Percentiles rank a stretch among this genome's conserved stretches.
Conservation (phyloP, 148 eudicot species). For the Selenicereus undatus region DNA sequence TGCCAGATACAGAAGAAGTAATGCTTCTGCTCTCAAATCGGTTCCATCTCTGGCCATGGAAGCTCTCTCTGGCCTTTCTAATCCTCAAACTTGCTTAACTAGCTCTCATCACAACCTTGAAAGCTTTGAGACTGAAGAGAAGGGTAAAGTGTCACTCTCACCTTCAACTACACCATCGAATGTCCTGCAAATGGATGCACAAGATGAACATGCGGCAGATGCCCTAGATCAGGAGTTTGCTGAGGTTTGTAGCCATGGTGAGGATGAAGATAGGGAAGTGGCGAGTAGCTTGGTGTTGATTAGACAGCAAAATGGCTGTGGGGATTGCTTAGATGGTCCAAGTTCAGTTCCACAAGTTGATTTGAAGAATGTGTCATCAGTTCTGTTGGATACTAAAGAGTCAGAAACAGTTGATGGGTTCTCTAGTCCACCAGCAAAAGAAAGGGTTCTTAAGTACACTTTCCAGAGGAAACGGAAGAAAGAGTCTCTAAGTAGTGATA, state of each 20-base stretch:
- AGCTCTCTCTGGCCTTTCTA: constrained; percentile 13
- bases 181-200: constrained; percentile 14
- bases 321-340: constrained; percentile 22
- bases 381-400: constrained; percentile 21
- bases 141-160: background rate
- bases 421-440: constrained; percentile 34
- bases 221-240: constrained; percentile 20
- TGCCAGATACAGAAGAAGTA: constrained; percentile 29
- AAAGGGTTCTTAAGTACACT: constrained; percentile 45
- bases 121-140: constrained; percentile 8
- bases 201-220: constrained; percentile 13
- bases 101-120: constrained; percentile 9
- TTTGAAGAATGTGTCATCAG: constrained; percentile 21
- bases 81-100: constrained; percentile 7
- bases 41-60: constrained; percentile 15
- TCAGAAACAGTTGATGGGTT: constrained; percentile 23
- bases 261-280: constrained; percentile 23
- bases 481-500: constrained; percentile 23
- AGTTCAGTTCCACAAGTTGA: constrained; percentile 23
- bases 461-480: constrained; percentile 38
- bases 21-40: constrained; percentile 16
- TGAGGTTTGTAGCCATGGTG: constrained; percentile 17
- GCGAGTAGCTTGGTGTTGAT: constrained; percentile 22
- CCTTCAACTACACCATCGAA: constrained; percentile 17
- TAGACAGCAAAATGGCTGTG: constrained; percentile 25